These are phyloP conservation scores for Selaginella tamariscina DNA, from an alignment of 75 land plant species.

Conservation along the genomic window DNA sequence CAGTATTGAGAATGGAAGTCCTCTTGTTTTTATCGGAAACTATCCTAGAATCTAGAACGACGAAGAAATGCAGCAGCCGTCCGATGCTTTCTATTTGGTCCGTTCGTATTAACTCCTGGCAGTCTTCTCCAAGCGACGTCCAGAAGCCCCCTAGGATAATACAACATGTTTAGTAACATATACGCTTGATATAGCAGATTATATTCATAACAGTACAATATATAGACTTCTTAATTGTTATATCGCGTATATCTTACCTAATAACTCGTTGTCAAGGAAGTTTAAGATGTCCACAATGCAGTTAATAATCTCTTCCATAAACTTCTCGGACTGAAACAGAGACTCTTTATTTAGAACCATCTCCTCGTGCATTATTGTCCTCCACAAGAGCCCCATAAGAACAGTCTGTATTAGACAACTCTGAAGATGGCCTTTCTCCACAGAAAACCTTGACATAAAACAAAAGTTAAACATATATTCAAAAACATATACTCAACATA, in stretches of 20 bases:
- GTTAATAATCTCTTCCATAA: constrained; percentile 40
- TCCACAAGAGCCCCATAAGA: background rate
- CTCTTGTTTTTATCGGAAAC: background rate
- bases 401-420: background rate
- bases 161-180: too few relatives aligned
- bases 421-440: background rate
- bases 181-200: too few relatives aligned
- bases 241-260: too few relatives aligned
- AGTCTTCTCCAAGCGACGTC: background rate
- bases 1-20: background rate
- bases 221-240: too few relatives aligned
- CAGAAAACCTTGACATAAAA: background rate
- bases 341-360: background rate
- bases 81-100: background rate
- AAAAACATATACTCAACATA: too few relatives aligned
- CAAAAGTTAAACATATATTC: background rate
- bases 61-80: background rate
- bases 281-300: constrained; percentile 53
- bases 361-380: background rate
- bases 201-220: too few relatives aligned
- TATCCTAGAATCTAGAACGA: background rate
- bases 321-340: background rate
- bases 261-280: constrained; percentile 28
- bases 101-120: background rate
- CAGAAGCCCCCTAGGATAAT: too few relatives aligned